These are phyloP conservation scores for Agrostemma githago DNA, from an alignment of 148 eudicot genomes.

Conservation along the genomic window DNA sequence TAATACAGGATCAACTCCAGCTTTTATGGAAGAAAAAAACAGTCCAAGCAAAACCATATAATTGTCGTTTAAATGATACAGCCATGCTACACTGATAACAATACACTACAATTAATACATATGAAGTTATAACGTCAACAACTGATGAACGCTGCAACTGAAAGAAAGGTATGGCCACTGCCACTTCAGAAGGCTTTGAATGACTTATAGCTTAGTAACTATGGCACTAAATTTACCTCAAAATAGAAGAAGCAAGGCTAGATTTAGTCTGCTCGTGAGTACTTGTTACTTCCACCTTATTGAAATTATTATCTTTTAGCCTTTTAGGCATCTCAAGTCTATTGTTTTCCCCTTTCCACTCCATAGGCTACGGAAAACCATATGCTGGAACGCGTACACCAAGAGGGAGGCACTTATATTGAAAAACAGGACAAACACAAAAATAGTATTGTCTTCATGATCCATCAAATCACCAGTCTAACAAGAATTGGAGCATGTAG, in stretches of 20 bases:
- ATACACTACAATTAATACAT: not conserved
- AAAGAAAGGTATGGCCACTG: not conserved
- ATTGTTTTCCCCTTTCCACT: not conserved
- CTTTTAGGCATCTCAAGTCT: not conserved
- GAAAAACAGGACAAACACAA: not conserved
- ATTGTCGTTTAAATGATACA: not conserved
- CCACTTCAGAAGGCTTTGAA: not conserved
- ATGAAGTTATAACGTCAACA: not conserved
- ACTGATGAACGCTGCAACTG: not conserved
- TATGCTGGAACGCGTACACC: not conserved
- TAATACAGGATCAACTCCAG: not conserved
- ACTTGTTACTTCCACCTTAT: slow-evolving; percentile 6
- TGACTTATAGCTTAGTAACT: not conserved
- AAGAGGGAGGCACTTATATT: not conserved
- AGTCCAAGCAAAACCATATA: not conserved
- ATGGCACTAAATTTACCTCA: slow-evolving; percentile 1
- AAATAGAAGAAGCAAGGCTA: not conserved
- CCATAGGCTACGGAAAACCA: not conserved
- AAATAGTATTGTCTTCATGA: not conserved
- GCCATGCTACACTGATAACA: not conserved
- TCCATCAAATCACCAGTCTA: not conserved
- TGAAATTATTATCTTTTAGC: not conserved
- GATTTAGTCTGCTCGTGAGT: not conserved
- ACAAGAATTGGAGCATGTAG: not conserved
- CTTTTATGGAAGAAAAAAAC: not conserved